Evolutionary conservation across 179 eudicot genomes (phyloP).

Genomic region (Beta macrorhiza): DNA sequence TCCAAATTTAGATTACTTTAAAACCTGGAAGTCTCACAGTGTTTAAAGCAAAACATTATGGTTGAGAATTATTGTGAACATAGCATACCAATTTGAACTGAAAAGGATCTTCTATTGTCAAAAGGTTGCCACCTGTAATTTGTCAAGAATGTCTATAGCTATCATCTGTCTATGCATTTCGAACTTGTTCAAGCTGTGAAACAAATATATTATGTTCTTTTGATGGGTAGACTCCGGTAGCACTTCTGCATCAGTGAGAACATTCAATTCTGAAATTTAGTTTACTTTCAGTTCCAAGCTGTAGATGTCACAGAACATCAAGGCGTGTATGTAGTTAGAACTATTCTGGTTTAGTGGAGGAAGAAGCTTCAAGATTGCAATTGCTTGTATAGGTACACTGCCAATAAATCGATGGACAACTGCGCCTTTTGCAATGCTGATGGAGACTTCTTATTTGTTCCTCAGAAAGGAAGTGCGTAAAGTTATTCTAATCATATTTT

Average conservation of each 20-base stretch:
- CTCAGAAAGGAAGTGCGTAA: constrained; percentile 92
- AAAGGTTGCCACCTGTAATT: neutral
- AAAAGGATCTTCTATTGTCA: neutral
- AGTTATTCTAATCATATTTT: constrained; percentile 1
- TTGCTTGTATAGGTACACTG: constrained; percentile 60
- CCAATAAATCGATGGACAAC: constrained; percentile 85
- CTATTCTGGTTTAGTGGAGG: neutral
- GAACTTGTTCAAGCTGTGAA: neutral
- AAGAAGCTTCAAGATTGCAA: constrained; percentile 7
- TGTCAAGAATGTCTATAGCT: neutral
- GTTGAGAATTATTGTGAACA: neutral
- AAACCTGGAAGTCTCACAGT: neutral
- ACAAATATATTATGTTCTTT: neutral
- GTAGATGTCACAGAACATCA: neutral
- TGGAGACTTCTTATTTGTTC: constrained; percentile 95
- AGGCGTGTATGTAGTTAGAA: neutral
- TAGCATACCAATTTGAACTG: neutral
- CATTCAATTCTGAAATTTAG: neutral
- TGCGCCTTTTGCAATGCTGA: constrained; percentile 95
- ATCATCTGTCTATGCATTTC: neutral
- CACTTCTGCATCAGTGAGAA: neutral
- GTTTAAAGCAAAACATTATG: neutral
- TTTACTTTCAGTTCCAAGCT: neutral
- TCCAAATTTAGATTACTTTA: neutral
- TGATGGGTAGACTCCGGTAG: constrained; percentile 1